These are phyloP conservation scores for Skeletonema costatum DNA, from an alignment of 108 stramenopile species.

Conservation along the genomic window DNA sequence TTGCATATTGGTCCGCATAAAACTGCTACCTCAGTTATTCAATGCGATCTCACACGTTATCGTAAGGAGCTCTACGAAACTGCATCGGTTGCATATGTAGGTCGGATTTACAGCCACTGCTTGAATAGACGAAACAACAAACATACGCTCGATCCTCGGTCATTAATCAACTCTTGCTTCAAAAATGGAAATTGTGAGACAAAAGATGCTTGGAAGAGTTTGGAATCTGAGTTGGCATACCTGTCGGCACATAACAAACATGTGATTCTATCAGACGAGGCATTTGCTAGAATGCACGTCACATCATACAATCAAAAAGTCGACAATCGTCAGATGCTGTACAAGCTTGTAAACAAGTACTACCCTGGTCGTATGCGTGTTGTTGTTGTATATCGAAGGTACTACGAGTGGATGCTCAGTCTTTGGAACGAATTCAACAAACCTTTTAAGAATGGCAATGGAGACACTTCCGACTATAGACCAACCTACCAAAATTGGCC, in stretches of 20 bases:
- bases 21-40: not conserved
- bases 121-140: not conserved
- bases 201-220: not conserved
- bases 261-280: not conserved
- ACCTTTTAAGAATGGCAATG: not conserved
- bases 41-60: not conserved
- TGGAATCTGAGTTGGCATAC: not conserved
- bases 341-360: not conserved
- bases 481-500: not conserved
- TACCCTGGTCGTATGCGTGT: not conserved
- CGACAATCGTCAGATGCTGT: not conserved
- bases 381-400: not conserved
- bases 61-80: not conserved
- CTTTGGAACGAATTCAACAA: conserved; percentile 1
- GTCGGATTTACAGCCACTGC: not conserved
- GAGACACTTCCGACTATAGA: not conserved
- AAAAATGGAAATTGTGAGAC: not conserved
- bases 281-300: not conserved
- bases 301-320: not conserved
- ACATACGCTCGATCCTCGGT: not conserved
- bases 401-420: not conserved
- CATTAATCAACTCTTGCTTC: not conserved
- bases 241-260: not conserved
- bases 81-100: not conserved
- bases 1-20: not conserved